Conservation (phyloP, 768 basidiomycete genomes). For the Auriscalpium microsporum region DNA sequence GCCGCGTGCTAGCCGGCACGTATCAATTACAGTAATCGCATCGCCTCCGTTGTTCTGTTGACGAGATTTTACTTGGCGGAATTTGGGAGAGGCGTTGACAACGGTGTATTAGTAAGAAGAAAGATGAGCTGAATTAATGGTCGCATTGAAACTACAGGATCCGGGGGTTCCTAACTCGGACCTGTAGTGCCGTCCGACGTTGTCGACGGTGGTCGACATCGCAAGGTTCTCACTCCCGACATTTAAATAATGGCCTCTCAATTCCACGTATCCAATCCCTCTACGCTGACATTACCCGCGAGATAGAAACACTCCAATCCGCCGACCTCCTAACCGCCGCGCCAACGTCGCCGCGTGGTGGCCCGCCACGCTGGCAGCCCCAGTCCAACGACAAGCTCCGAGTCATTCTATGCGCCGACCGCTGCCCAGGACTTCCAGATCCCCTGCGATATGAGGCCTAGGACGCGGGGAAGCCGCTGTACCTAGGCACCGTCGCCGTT, state of each 20-base stretch:
- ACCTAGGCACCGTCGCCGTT: conserved; percentile 46
- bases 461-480: conserved; percentile 65
- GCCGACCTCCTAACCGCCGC: conserved; percentile 52
- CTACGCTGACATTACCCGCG: conserved; percentile 81
- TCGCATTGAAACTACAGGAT: too few relatives aligned
- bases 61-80: too few relatives aligned
- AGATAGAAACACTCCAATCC: conserved; percentile 87
- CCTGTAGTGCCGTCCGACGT: too few relatives aligned
- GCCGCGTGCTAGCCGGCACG: too few relatives aligned
- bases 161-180: too few relatives aligned
- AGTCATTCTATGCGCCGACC: conserved; percentile 47
- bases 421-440: conserved; percentile 38
- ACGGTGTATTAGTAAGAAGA: too few relatives aligned
- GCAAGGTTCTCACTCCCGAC: too few relatives aligned
- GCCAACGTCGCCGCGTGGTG: conserved; percentile 86
- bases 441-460: conserved; percentile 45
- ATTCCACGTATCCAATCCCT: conserved; percentile 59
- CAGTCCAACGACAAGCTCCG: conserved; percentile 40
- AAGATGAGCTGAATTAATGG: too few relatives aligned
- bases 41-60: too few relatives aligned
- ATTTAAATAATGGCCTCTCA: conserved; percentile 28
- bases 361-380: conserved; percentile 53
- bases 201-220: too few relatives aligned
- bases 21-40: too few relatives aligned
- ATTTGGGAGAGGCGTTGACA: too few relatives aligned